Conservation (phyloP, 208 protist species). For the Angomonas deanei region DNA sequence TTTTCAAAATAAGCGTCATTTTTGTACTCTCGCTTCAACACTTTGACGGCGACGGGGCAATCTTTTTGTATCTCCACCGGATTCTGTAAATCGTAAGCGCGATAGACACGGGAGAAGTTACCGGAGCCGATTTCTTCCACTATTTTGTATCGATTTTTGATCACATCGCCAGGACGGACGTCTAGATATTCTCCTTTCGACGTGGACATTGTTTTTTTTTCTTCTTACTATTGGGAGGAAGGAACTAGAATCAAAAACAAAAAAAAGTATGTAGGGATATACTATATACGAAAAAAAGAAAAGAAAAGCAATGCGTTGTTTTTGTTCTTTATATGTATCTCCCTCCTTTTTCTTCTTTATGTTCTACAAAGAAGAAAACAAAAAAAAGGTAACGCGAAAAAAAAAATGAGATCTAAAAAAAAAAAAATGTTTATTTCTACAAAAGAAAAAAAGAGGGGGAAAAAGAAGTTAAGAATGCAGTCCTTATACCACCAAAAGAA, state of each 20-base stretch:
- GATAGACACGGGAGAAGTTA: constrained; percentile 85
- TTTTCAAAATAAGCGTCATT: constrained; percentile 74
- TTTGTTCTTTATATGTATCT: no score
- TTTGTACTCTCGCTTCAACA: constrained; percentile 78
- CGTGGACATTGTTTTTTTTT: constrained; percentile 16
- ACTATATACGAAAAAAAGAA: no score
- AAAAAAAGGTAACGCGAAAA: constrained; percentile 1
- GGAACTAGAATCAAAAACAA: no score
- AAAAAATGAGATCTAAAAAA: constrained; percentile 10
- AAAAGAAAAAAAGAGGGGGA: no score
- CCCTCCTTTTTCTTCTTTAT: no score
- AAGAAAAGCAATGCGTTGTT: no score
- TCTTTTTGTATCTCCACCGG: constrained; percentile 10
- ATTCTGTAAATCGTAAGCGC: constrained; percentile 28
- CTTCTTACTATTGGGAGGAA: constrained; percentile 9
- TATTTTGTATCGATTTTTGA: constrained; percentile 59
- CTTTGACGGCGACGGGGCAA: constrained; percentile 63
- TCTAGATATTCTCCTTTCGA: constrained; percentile 51
- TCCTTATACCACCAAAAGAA: no score
- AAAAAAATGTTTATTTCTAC: constrained; percentile 6
- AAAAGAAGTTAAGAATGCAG: no score
- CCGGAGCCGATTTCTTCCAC: constrained; percentile 61
- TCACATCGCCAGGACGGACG: constrained; percentile 43
- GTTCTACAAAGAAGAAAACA: no score
- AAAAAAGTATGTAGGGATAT: no score